Evolutionary conservation across 2,329 filamentous ascomycete genomes (phyloP).

Genomic region (Epichloe glyceriae): DNA sequence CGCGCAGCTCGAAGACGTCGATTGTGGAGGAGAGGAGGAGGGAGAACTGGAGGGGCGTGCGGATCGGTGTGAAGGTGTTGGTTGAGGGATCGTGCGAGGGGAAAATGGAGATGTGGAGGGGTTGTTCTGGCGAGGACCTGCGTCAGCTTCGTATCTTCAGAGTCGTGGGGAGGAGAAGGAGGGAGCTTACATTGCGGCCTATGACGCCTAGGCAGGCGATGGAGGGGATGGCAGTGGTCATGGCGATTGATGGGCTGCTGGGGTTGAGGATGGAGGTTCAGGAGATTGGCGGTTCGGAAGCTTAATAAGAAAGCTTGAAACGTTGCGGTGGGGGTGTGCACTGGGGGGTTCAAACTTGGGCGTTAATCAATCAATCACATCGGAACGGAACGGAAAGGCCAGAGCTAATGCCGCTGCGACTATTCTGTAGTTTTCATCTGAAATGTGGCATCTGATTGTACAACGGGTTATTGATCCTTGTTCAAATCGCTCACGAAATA

Average conservation of each 20-base stretch:
- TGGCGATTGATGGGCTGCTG: conserved; percentile 21
- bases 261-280: neutral
- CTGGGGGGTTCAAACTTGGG: neutral
- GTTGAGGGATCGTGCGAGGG: conserved; percentile 52
- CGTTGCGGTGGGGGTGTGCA: neutral
- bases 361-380: too few species aligned
- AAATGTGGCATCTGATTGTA: too few species aligned
- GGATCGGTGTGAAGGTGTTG: conserved; percentile 41
- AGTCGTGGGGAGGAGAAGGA: neutral
- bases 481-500: too few species aligned
- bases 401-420: too few species aligned
- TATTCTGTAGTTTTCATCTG: too few species aligned
- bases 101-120: conserved; percentile 85
- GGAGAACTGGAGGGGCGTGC: conserved; percentile 75
- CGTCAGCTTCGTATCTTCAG: neutral
- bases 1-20: conserved; percentile 82
- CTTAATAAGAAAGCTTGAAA: conserved; percentile 6
- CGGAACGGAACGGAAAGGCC: too few species aligned
- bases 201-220: conserved; percentile 92
- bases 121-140: conserved; percentile 58
- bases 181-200: conserved; percentile 63
- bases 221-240: conserved; percentile 55
- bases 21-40: conserved; percentile 84
- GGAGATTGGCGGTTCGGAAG: conserved; percentile 1
- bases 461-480: too few species aligned